A percentile compares a stretch with the other conserved stretches of the same genome.
phyloP scores from a whole-genome alignment of 2,329 filamentous ascomycete species.

The Colletotrichum incanum region DNA sequence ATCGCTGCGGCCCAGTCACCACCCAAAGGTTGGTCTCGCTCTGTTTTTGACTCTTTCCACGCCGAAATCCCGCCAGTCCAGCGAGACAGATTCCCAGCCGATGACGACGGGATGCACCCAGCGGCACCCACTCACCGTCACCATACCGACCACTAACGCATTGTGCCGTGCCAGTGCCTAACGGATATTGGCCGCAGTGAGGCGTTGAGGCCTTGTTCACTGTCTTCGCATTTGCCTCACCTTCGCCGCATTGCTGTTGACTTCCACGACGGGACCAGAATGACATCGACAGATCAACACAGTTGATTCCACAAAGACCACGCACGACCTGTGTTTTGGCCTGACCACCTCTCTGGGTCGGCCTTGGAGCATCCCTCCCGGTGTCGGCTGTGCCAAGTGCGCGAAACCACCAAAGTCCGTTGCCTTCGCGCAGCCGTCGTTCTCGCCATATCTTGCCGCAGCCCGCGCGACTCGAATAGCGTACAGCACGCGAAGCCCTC shows the following conservation, averaged over 20 bases:
- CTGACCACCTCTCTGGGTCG: slow-evolving; percentile 8
- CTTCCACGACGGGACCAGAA: slow-evolving; percentile 2
- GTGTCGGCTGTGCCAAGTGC: neutral
- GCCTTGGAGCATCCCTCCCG: neutral
- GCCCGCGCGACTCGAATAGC: neutral
- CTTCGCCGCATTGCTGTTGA: slow-evolving; percentile 15
- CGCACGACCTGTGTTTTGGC: neutral
- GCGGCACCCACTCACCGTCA: slow-evolving; percentile 32
- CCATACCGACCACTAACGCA: slow-evolving; percentile 19
- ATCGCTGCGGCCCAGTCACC: slow-evolving; percentile 34
- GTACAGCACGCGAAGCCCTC: neutral
- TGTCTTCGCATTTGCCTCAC: slow-evolving; percentile 31
- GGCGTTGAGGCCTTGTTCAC: neutral
- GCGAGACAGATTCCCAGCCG: slow-evolving; percentile 23
- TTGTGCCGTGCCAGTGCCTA: slow-evolving; percentile 10
- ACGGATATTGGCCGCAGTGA: slow-evolving; percentile 21
- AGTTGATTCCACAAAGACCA: neutral
- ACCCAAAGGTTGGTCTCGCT: neutral
- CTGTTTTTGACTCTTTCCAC: slow-evolving; percentile 2
- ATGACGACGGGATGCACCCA: slow-evolving; percentile 37
- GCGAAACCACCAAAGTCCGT: neutral
- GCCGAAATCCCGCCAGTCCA: slow-evolving; percentile 9
- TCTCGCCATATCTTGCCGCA: neutral
- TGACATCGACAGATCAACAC: slow-evolving; percentile 30
- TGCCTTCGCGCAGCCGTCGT: neutral